Base-by-base conservation (phyloP, 441 rosid species). In the Manihot esculenta region DNA sequence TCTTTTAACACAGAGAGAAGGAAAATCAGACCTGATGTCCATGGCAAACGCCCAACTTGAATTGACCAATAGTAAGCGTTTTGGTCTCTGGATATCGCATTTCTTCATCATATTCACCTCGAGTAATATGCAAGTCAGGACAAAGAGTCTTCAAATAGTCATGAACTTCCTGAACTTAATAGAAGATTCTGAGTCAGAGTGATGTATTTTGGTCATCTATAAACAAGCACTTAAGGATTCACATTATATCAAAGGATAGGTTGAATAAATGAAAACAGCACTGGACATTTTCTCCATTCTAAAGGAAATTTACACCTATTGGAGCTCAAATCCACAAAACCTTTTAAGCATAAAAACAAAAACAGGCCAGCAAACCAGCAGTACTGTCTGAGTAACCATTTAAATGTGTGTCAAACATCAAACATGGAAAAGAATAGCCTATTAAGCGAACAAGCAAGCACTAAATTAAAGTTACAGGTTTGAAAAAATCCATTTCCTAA, bases 41-140 rank as follows among this genome's bases (percentile, higher is more conserved):
- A 17, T 94, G 99, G 81, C 97, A 92, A 1, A 94, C 68, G 47
- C 99, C 99, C 60, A 94, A 76, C 88, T 92, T 94, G 83, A 92
- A 94, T 66, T 92, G 99, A 17, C 99, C 99, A 70, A 94, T 90
- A 15, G 97, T 94, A 69, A 94, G 78, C 60, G 87, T 90, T 73
- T 92, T 90, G 62, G 82, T 89, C 85, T 94, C 99, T 2, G 97
- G 97, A 76, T 90, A 94, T 38, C 85, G 82, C 5, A 85, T 72
- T 58, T 94, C 97, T 74, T 94, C 97, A 27, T 94, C 99, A 74
- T 86, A 94, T 81, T 92, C 97, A 62, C 99, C 97, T 71, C 90
- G 84, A 58, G 88, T 77, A 74, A 90, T 85, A 79, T 92, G 97
- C 86, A 94, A 76, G 80, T 92, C 97, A 38, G 99, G 91, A 78